phyloP scores from a whole-genome alignment of 116 monocot species.

The Phalaenopsis hybrid region DNA sequence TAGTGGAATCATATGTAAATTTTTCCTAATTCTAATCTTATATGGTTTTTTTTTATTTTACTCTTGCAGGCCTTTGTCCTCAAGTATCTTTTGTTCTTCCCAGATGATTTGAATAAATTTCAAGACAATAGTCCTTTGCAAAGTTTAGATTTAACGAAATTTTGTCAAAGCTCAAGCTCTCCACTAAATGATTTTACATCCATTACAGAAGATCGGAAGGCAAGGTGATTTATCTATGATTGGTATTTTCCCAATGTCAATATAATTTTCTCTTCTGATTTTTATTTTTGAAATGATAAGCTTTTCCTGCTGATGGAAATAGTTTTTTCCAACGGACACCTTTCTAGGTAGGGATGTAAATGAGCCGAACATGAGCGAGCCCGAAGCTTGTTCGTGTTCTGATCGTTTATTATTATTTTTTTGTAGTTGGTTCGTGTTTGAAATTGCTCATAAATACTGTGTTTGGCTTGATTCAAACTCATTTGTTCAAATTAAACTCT shows the following conservation, averaged over 20 bases:
- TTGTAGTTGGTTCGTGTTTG: too few relatives aligned
- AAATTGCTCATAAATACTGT: too few relatives aligned
- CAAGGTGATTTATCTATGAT: conserved; percentile 44
- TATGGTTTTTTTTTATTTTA: background rate
- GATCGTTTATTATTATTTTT: too few relatives aligned
- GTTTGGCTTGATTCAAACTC: too few relatives aligned
- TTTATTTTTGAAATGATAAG: background rate
- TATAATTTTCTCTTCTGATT: background rate
- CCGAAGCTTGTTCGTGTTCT: too few relatives aligned
- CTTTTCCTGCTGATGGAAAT: background rate
- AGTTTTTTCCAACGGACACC: background rate
- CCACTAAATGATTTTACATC: conserved; percentile 35
- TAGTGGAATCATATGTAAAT: background rate
- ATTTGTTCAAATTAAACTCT: too few relatives aligned
- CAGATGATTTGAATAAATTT: conserved; percentile 35
- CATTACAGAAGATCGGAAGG: conserved; percentile 68
- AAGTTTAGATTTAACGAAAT: conserved; percentile 27
- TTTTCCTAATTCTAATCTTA: conserved; percentile 9
- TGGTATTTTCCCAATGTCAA: background rate
- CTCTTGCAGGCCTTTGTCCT: conserved; percentile 84
- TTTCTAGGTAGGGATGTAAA: too few relatives aligned
- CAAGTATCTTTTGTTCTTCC: conserved; percentile 85
- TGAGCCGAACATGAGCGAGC: too few relatives aligned
- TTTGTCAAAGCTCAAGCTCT: conserved; percentile 21
- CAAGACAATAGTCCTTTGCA: conserved; percentile 18